phyloP scores from a whole-genome alignment of 176 grass and related monocot species.

The Oryza longistaminata region DNA sequence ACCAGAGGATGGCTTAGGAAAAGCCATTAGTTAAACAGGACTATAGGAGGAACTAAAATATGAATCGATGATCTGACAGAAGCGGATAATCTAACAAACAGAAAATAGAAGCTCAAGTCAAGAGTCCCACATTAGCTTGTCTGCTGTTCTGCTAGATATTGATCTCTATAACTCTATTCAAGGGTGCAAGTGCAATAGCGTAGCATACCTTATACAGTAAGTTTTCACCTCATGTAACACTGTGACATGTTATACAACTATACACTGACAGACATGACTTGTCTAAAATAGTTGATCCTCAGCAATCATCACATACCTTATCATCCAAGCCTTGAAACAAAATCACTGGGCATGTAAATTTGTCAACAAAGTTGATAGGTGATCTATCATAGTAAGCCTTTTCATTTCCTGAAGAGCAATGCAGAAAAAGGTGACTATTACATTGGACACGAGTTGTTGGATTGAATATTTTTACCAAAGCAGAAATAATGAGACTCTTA shows the following conservation, averaged over 20 bases:
- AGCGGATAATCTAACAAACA: not conserved
- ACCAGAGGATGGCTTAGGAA: not conserved
- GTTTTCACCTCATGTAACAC: not conserved
- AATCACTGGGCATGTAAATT: constrained; percentile 89
- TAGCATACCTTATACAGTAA: not conserved
- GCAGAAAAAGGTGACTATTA: not conserved
- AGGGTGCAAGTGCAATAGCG: not conserved
- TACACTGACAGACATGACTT: not conserved
- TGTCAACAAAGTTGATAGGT: constrained; percentile 86
- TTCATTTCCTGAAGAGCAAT: constrained; percentile 60
- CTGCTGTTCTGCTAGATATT: not conserved
- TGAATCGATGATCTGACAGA: not conserved
- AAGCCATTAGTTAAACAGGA: not conserved
- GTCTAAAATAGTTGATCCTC: not conserved
- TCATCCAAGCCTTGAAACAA: constrained; percentile 93
- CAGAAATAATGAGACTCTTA: constrained; percentile 14
- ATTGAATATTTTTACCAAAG: constrained; percentile 20
- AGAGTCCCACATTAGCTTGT: not conserved
- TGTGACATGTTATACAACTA: not conserved
- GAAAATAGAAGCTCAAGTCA: not conserved
- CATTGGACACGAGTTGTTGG: not conserved
- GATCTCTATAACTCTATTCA: not conserved
- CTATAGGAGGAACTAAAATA: not conserved
- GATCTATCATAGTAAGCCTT: constrained; percentile 67
- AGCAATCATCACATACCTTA: constrained; percentile 58